These are phyloP conservation scores for Phytophthora boehmeriae DNA, from an alignment of 352 stramenopile species.

Conservation along the genomic window DNA sequence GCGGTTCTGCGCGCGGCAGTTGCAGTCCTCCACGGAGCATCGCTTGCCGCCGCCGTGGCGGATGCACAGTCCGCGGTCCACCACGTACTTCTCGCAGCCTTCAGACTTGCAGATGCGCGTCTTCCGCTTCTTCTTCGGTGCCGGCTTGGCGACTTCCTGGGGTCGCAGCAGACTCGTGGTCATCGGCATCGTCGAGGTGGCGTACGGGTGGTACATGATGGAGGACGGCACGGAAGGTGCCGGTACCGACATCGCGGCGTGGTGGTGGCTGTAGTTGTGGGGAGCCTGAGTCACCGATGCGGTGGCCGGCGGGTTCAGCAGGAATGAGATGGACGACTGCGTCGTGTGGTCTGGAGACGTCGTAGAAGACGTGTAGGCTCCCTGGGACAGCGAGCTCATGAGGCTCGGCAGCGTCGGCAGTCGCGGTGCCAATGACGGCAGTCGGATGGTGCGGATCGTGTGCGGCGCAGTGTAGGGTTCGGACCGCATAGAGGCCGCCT, in stretches of 20 bases:
- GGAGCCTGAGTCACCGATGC: slow-evolving; percentile 8
- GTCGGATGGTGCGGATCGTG: slow-evolving; percentile 35
- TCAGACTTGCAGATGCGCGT: slow-evolving; percentile 49
- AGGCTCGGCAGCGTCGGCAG: slow-evolving; percentile 37
- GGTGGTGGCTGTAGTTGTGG: slow-evolving; percentile 13
- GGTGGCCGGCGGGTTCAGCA: slow-evolving; percentile 34
- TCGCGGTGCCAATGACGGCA: slow-evolving; percentile 38
- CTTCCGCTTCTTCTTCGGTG: slow-evolving; percentile 48
- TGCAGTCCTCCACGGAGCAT: slow-evolving; percentile 50
- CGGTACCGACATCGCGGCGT: slow-evolving; percentile 2
- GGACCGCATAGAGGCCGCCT: slow-evolving; percentile 22
- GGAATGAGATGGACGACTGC: slow-evolving; percentile 39
- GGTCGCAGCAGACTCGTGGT: slow-evolving; percentile 7
- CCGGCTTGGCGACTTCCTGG: slow-evolving; percentile 14
- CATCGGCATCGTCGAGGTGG: slow-evolving; percentile 7
- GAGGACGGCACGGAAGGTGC: slow-evolving; percentile 8
- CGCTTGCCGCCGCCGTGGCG: slow-evolving; percentile 47
- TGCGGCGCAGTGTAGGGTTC: slow-evolving; percentile 26
- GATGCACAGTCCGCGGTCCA: slow-evolving; percentile 53
- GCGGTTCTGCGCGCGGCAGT: slow-evolving; percentile 52
- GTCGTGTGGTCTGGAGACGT: slow-evolving; percentile 21
- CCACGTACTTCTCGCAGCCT: slow-evolving; percentile 62
- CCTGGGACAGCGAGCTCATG: slow-evolving; percentile 34
- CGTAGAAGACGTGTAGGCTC: slow-evolving; percentile 9
- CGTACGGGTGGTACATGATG: slow-evolving; percentile 34